Evolutionary conservation across 192 early-diverging fungal species (phyloP), one percentile per base, ranked within the genome.

Genomic region (Backusella mclennaniae): DNA sequence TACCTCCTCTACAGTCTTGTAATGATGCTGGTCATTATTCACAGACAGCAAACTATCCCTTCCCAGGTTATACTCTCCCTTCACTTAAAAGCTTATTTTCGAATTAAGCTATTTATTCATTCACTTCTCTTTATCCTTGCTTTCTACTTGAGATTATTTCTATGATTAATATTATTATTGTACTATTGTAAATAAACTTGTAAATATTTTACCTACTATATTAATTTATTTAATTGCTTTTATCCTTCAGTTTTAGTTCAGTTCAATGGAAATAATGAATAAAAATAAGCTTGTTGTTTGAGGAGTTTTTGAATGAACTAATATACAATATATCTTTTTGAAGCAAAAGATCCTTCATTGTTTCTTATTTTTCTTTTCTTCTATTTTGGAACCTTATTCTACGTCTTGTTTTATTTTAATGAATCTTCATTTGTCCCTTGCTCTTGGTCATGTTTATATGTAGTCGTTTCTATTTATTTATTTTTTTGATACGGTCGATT

Each of bases 51-150:
- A 7, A 6, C 36, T 23, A 23, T 41, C 35, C n/a, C 21, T 41
- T 23, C 21, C 36, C 35, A 38, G 68, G 38, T 19, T 41, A 39
- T 39, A 39, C 68, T 23, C 68, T 69, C 7, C 68, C 68, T 41
- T 69, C 68, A 21, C 38, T 69, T 69, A 69, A 36, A 69, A 69
- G 35, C 4, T 69, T 69, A 12, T 69, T 69, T 23, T 69, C 35
- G 21, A 69, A 14, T 69, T 69, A 38, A 69, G n/a, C 23, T 38
- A 67, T n/a, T 35, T 41, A 69, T 19, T 36, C 8, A 9, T n/a
- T 69, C 7, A 11, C 67, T 36, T 23, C 6, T 21, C 12, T 69
- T 35, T 69, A 39, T 69, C 36, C 0, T 38, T 41, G 33, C 33
- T 12, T 69, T 7, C 1, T 21, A 21, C 39, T 33, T 39, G 19